These are phyloP conservation scores for Aureobasidium pullulans DNA, from an alignment of 2,329 filamentous ascomycete species.

Conservation along the genomic window DNA sequence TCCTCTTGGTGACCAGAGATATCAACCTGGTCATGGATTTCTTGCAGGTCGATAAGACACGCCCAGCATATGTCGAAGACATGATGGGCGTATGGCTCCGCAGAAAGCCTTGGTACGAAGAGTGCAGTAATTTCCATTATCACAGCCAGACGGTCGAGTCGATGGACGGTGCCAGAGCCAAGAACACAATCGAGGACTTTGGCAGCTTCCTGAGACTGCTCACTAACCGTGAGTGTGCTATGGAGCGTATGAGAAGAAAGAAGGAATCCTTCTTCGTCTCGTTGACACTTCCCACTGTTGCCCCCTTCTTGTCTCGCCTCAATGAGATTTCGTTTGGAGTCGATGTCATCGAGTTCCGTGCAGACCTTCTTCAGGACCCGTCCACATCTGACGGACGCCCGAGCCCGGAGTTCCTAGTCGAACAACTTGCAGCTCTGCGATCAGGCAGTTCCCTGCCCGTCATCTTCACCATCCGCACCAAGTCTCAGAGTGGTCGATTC, in stretches of 20 bases:
- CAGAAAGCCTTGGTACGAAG: constrained; percentile 79
- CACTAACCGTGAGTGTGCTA: constrained; percentile 49
- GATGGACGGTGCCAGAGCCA: constrained; percentile 24
- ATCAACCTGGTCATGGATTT: constrained; percentile 85
- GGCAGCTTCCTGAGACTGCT: constrained; percentile 63
- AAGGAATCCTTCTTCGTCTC: constrained; percentile 85
- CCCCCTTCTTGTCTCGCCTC: constrained; percentile 56
- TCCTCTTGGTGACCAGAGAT: constrained; percentile 80
- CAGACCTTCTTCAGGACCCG: constrained; percentile 77
- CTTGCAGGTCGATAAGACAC: constrained; percentile 77
- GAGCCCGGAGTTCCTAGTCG: constrained; percentile 66
- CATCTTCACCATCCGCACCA: constrained; percentile 85
- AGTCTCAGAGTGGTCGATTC: constrained; percentile 80
- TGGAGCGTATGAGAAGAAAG: constrained; percentile 56
- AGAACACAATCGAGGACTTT: constrained; percentile 59
- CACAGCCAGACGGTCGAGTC: constrained; percentile 62
- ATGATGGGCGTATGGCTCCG: constrained; percentile 87
- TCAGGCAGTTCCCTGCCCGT: constrained; percentile 67
- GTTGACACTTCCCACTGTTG: constrained; percentile 71
- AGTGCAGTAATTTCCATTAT: constrained; percentile 93
- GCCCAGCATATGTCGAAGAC: constrained; percentile 86
- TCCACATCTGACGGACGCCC: constrained; percentile 50
- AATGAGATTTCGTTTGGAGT: constrained; percentile 71
- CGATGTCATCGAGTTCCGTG: constrained; percentile 89
- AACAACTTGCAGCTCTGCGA: constrained; percentile 74